Evolutionary conservation across 2,329 filamentous ascomycete genomes (phyloP).

Genomic region (Penicillium sp.): DNA sequence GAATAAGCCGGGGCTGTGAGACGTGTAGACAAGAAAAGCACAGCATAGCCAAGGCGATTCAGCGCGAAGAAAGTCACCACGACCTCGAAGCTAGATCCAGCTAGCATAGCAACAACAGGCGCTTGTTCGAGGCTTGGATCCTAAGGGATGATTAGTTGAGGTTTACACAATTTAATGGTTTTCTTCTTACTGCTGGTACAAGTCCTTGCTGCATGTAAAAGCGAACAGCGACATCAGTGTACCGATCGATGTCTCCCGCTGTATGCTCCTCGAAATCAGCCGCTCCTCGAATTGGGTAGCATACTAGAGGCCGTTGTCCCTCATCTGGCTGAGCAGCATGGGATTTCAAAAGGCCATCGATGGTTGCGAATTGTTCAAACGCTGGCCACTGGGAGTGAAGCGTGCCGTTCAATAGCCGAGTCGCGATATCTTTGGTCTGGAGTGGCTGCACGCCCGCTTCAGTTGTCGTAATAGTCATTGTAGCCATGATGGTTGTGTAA

Average conservation of each 20-base stretch:
- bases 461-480: constrained; percentile 11
- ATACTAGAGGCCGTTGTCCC: constrained; percentile 17
- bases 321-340: constrained; percentile 22
- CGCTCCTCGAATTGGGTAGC: constrained; percentile 19
- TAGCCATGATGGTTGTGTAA: constrained; percentile 6
- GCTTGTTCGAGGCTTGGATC: constrained; percentile 34
- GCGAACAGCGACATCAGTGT: constrained; percentile 23
- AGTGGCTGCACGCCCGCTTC: constrained; percentile 8
- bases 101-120: constrained; percentile 53
- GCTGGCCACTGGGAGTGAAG: constrained; percentile 24
- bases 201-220: constrained; percentile 23
- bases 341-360: constrained; percentile 22
- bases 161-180: neutral
- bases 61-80: constrained; percentile 57
- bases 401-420: constrained; percentile 23
- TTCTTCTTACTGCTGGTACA: constrained; percentile 16
- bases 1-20: constrained; percentile 54
- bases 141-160: neutral
- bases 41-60: constrained; percentile 56
- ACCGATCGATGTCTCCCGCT: constrained; percentile 22
- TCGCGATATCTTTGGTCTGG: constrained; percentile 20
- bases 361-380: constrained; percentile 21
- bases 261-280: constrained; percentile 27
- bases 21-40: constrained; percentile 56
- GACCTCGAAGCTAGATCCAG: constrained; percentile 56